Percentiles rank a stretch among this genome's conserved stretches.
Evolutionary conservation across 116 monocot genomes (phyloP).

Genomic region (Trichopus zeylanicus): DNA sequence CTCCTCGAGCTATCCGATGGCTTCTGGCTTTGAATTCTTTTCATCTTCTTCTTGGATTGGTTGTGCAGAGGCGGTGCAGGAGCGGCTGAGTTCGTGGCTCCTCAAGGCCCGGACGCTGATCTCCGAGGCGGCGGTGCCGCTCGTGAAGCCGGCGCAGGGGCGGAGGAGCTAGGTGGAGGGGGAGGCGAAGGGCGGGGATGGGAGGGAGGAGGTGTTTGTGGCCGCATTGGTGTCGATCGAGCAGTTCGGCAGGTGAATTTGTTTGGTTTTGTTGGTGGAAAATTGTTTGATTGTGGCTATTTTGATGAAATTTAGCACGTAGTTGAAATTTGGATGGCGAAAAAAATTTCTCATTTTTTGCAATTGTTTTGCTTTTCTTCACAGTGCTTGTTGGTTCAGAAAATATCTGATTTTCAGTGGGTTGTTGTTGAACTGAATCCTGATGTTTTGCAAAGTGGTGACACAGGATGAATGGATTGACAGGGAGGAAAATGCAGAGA

Average conservation of each 20-base stretch:
- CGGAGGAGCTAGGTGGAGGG: constrained; percentile 3
- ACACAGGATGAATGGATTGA: constrained; percentile 84
- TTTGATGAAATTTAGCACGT: neutral
- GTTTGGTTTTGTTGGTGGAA: too few relatives aligned
- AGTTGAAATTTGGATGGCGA: too few relatives aligned
- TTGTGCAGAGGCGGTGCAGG: constrained; percentile 26
- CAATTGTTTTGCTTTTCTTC: too few relatives aligned
- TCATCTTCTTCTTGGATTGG: neutral
- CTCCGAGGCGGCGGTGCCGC: constrained; percentile 40
- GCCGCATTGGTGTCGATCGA: constrained; percentile 61
- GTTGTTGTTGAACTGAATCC: constrained; percentile 9
- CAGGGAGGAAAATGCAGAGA: constrained; percentile 79
- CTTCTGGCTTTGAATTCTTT: neutral
- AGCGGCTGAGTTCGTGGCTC: constrained; percentile 58
- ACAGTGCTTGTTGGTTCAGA: too few relatives aligned
- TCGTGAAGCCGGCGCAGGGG: constrained; percentile 24
- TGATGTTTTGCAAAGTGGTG: neutral
- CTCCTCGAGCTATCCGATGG: neutral
- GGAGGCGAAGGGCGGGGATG: constrained; percentile 19
- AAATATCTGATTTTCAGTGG: neutral
- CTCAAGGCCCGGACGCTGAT: constrained; percentile 44
- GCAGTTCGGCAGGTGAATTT: constrained; percentile 92
- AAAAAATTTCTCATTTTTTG: too few relatives aligned
- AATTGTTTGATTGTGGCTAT: neutral
- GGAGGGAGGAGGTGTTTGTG: constrained; percentile 36